Evolutionary conservation across 2,329 filamentous ascomycete species (phyloP), one percentile per base, ranked within the genome.

Genomic region (Apiospora koreana): DNA sequence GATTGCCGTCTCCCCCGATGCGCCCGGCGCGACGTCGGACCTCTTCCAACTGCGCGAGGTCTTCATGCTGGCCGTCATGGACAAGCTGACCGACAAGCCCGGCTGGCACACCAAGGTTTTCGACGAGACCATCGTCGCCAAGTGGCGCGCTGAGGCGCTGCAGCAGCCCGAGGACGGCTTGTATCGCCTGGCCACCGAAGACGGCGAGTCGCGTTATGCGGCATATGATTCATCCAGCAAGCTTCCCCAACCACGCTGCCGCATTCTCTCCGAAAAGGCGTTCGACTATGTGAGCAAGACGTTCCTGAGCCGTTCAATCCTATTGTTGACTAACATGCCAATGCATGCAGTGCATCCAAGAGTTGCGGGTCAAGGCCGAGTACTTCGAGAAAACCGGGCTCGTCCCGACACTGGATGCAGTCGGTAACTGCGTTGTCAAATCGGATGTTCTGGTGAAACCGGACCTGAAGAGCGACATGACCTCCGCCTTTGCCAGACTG

Each of bases 281-380:
- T 76, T 79, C 67, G 74, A 79, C 65, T 78, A 73, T 68, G 54
- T 62, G 12, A 1, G 54, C 31, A 62, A 3, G 8, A 3, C 21
- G 8, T 74, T 74, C 74, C 50, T 7, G 73, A 73, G 25, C 5
- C 28, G 28, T 25, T 48, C 28, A 31, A 3, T 35, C 41, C 41
- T 35, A 14, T 31, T 28, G 25, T 23, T 65, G 1, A 7, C 38
- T 31, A 42, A 78, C 76, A 12, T 35, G 50, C 28, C 8, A 10
- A 7, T 0, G 8, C 35, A 5, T 8, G 1, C 12, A 62, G 54
- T 82, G 77, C 69, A 79, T 87, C 35, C 73, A 79, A 9, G 87
- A 89, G 73, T 81, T 89, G 0, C 81, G 79, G 16, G 82, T 82
- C 74, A 88, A 89, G 74, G 86, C 86, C 1, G 75, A 74, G n/a